Evolutionary conservation across 768 basidiomycete species (phyloP).

Genomic region (Rhodotorula diobovata): DNA sequence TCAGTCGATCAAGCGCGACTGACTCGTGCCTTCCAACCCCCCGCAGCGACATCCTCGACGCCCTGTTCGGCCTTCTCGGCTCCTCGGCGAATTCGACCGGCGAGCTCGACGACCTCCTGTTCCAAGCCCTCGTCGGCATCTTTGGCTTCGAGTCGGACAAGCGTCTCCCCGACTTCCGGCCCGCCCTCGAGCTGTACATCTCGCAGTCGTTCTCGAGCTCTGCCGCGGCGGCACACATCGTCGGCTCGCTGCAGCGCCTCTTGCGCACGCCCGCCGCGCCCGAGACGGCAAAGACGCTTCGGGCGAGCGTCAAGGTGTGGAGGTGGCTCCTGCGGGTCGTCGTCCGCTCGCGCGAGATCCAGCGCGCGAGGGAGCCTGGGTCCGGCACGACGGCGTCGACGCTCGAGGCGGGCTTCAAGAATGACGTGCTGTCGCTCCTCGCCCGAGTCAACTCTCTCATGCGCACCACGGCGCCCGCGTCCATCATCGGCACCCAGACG

Average conservation of each 20-base stretch:
- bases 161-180: constrained; percentile 89
- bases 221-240: constrained; percentile 73
- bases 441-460: constrained; percentile 82
- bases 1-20: background rate
- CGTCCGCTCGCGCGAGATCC: constrained; percentile 65
- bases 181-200: constrained; percentile 89
- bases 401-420: constrained; percentile 75
- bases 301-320: constrained; percentile 92
- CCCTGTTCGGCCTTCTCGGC: constrained; percentile 80
- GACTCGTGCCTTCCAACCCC: constrained; percentile 55
- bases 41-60: constrained; percentile 75
- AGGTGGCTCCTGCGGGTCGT: constrained; percentile 94
- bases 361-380: constrained; percentile 61
- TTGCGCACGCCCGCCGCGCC: constrained; percentile 65
- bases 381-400: constrained; percentile 81
- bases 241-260: constrained; percentile 79
- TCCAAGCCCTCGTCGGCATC: constrained; percentile 83
- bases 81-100: constrained; percentile 68
- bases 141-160: constrained; percentile 89
- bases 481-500: constrained; percentile 86
- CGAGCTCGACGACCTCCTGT: constrained; percentile 78
- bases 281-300: constrained; percentile 70
- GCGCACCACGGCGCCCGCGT: constrained; percentile 67
- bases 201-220: constrained; percentile 73
- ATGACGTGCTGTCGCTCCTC: constrained; percentile 72